Evolutionary conservation across 306 rosid genomes (phyloP), one percentile per base, ranked within the genome.

Genomic region (Trichosanthes cucumerina): DNA sequence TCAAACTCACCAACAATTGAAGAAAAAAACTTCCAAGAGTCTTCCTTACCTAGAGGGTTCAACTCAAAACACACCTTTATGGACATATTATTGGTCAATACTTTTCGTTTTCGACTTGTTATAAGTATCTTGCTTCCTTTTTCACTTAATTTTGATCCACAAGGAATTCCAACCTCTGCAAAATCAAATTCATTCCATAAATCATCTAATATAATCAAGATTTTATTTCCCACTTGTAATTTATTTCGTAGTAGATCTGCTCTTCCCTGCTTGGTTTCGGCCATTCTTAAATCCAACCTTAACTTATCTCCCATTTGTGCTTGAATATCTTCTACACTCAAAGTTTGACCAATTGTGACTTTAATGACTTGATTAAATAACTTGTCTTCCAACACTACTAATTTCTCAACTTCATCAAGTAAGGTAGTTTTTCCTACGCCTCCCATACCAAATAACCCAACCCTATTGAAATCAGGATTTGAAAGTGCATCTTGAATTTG

Each of bases 171-270:
- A 38, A 86, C 79, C 9, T 77, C 80, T 5, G 34, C 6, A 69
- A 88, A 77, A 18, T 85, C 69, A 15, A 83, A 75, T 36, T 64
- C 36, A 2, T 85, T 77, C 88, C 92, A 86, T 12, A 86, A 38
- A 80, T 86, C 90, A 46, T 88, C 92, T 0, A 84, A 19, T 11
- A 84, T 19, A 24, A 85, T 72, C 28, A 88, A 76, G 12, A 49
- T 36, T 6, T 50, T 77, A n/a, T 2, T 13, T 23, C 69, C 49
- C 15, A 44, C 26, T 21, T 73, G 15, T 24, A 79, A 65, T 9
- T 23, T 62, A 2, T 36, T 23, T 3, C 10, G 62, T 13, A 76
- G 14, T 9, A 23, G 13, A 24, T 6, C 6, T 6, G 81, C 76
- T 76, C 59, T 66, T 24, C 59, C 78, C 9, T 26, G 2, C 21